phyloP scores from a whole-genome alignment of 2,329 filamentous ascomycete genomes.

The Camptophora hylomeconis region DNA sequence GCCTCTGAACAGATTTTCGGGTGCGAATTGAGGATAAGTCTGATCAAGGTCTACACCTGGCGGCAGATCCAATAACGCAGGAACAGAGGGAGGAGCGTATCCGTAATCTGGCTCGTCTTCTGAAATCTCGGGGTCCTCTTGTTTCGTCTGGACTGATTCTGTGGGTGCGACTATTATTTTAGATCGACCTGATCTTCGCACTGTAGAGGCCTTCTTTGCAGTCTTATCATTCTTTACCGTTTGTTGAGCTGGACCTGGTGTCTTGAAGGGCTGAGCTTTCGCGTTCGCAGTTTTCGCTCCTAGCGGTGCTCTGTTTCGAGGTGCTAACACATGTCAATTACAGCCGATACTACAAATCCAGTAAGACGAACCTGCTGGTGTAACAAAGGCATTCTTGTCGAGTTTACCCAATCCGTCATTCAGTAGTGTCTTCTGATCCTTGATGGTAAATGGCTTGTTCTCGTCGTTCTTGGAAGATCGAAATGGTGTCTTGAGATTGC shows the following conservation, averaged over 20 bases:
- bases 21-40: conserved; percentile 38
- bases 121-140: conserved; percentile 40
- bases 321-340: conserved; percentile 29
- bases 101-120: conserved; percentile 64
- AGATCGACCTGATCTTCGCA: conserved; percentile 47
- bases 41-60: conserved; percentile 35
- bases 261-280: conserved; percentile 58
- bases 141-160: conserved; percentile 24
- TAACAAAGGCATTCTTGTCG: conserved; percentile 57
- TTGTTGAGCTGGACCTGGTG: conserved; percentile 48
- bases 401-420: conserved; percentile 39
- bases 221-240: conserved; percentile 51
- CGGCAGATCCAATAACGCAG: conserved; percentile 32
- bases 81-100: conserved; percentile 67
- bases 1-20: conserved; percentile 40
- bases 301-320: conserved; percentile 63
- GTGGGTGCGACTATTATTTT: conserved; percentile 34
- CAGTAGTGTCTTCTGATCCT: conserved; percentile 45
- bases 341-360: no score
- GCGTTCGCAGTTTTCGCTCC: conserved; percentile 96
- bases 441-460: conserved; percentile 52
- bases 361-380: conserved; percentile 58
- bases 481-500: conserved; percentile 68
- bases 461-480: conserved; percentile 71
- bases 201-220: conserved; percentile 45